Percentiles rank a stretch among this genome's conserved stretches.
phyloP scores from a whole-genome alignment of 805 yeast genomes.

The Myxozyma kluyveri region DNA sequence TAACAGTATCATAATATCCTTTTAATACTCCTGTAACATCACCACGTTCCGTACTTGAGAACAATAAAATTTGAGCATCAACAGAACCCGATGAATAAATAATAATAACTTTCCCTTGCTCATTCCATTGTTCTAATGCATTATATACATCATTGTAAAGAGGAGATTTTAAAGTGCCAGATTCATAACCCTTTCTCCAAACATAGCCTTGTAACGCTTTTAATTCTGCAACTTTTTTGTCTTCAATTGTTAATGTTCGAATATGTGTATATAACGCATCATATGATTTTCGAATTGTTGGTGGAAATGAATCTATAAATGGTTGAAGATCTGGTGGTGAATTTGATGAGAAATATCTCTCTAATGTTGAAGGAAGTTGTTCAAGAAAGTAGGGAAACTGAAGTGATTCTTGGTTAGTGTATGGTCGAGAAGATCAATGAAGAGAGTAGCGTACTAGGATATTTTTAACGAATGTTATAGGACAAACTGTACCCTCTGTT shows the following conservation, averaged over 20 bases:
- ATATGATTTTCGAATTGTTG: conserved; percentile 34
- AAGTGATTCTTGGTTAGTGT: no score
- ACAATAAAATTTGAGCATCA: conserved; percentile 77
- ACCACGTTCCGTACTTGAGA: conserved; percentile 55
- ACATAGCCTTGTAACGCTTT: conserved; percentile 79
- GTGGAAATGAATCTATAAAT: conserved; percentile 50
- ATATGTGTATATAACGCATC: conserved; percentile 49
- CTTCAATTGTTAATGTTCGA: conserved; percentile 54
- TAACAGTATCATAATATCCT: conserved; percentile 82
- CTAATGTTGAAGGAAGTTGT: conserved; percentile 46
- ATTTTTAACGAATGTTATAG: conserved; percentile 84
- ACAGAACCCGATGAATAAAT: conserved; percentile 90
- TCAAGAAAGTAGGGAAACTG: conserved; percentile 63
- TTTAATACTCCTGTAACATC: conserved; percentile 55
- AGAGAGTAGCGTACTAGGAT: conserved; percentile 39
- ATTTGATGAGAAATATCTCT: conserved; percentile 33
- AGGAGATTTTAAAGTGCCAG: conserved; percentile 77
- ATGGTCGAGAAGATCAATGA: conserved; percentile 35
- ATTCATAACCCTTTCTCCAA: conserved; percentile 76
- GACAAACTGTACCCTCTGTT: conserved; percentile 93
- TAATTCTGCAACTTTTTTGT: conserved; percentile 72
- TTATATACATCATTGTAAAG: conserved; percentile 68
- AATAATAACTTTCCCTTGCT: conserved; percentile 43
- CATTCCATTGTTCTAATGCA: conserved; percentile 48
- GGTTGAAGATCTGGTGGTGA: conserved; percentile 32